These are phyloP conservation scores for Fusarium albidum DNA, from an alignment of 2,329 filamentous ascomycete genomes.

Conservation along the genomic window DNA sequence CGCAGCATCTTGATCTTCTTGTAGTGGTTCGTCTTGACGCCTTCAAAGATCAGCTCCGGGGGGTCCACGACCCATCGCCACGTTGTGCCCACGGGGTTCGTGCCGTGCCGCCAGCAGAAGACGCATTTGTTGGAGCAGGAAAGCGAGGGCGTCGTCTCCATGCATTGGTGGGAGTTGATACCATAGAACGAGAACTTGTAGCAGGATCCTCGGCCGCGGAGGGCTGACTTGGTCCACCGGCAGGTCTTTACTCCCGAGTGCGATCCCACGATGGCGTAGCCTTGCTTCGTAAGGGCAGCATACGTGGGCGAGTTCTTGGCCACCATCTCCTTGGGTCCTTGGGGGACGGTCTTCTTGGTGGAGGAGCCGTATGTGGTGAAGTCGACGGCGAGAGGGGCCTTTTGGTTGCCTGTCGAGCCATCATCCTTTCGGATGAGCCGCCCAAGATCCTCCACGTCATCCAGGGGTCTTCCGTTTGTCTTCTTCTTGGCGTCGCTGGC, in stretches of 20 bases:
- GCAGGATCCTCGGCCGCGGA: constrained; percentile 91
- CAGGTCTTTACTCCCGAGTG: constrained; percentile 98
- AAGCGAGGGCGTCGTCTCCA: constrained; percentile 96
- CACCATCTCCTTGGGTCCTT: constrained; percentile 87
- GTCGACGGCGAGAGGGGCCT: constrained; percentile 76
- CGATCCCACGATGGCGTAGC: constrained; percentile 92
- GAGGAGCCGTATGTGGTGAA: constrained; percentile 77
- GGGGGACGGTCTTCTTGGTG: constrained; percentile 53
- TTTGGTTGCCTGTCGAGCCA: constrained; percentile 38
- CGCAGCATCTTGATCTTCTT: constrained; percentile 98
- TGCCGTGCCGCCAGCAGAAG: constrained; percentile 98
- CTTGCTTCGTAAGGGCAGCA: constrained; percentile 90
- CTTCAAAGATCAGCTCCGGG: constrained; percentile 87
- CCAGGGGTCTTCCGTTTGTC: constrained; percentile 56
- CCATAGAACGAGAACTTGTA: constrained; percentile 99
- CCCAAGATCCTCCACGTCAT: constrained; percentile 87
- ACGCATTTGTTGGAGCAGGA: constrained; percentile 99
- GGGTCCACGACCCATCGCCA: constrained; percentile 97
- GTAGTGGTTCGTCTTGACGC: constrained; percentile 92
- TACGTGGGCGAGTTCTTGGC: constrained; percentile 90
- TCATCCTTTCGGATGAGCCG: constrained; percentile 63
- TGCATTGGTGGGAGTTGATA: constrained; percentile 95
- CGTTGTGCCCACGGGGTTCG: constrained; percentile 94
- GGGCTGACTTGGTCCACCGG: constrained; percentile 96
- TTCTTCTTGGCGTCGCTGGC: constrained; percentile 52